These are phyloP conservation scores for Pinus albicaulis DNA, from an alignment of 75 land plant species.

Conservation along the genomic window DNA sequence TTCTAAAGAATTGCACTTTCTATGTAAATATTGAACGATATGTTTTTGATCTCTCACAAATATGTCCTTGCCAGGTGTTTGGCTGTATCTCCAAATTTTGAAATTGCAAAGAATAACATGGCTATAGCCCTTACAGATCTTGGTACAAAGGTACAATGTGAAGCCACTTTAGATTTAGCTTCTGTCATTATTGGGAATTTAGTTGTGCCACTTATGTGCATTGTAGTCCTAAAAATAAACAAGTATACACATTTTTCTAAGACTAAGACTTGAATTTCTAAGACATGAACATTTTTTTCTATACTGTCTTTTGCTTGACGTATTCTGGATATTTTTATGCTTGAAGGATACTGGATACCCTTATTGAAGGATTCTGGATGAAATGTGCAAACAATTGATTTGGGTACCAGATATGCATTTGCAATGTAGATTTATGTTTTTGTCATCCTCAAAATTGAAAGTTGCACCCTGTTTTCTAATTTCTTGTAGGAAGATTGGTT, in stretches of 20 bases:
- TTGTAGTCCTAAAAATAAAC: not conserved
- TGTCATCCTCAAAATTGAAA: no score
- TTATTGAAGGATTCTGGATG: not conserved
- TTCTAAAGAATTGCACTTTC: not conserved
- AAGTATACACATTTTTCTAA: not conserved
- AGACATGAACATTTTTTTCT: not conserved
- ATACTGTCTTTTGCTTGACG: not conserved
- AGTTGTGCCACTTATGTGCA: not conserved
- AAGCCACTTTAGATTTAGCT: not conserved
- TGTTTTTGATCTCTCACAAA: conserved; percentile 7
- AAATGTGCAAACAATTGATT: not conserved
- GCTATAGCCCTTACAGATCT: conserved; percentile 98
- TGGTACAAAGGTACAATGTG: conserved; percentile 80
- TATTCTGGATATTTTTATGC: not conserved
- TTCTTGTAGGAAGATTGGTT: no score
- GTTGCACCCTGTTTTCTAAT: no score
- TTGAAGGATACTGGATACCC: not conserved
- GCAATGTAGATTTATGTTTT: no score
- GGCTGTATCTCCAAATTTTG: conserved; percentile 95
- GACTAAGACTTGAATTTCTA: not conserved
- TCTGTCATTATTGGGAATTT: not conserved
- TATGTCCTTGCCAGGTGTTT: conserved; percentile 64
- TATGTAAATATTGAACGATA: not conserved
- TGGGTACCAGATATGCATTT: no score
- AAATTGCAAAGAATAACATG: conserved; percentile 99